Percentiles rank a stretch among this genome's conserved stretches.
phyloP scores from a whole-genome alignment of 768 basidiomycete genomes.

The Rhodotorula babjevae region DNA sequence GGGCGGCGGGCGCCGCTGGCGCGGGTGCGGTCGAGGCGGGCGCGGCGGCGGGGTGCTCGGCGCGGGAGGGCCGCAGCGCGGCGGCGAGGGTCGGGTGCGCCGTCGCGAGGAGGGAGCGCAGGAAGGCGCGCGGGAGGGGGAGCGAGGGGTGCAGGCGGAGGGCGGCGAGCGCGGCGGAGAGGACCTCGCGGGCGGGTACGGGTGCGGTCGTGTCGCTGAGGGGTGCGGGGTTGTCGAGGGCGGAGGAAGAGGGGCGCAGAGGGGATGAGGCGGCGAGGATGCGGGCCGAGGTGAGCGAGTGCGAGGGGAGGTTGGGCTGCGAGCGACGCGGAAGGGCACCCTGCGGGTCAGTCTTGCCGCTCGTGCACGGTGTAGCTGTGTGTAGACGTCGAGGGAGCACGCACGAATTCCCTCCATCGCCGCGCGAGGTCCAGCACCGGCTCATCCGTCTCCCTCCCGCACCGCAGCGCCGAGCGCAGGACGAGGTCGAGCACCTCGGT shows the following conservation, averaged over 20 bases:
- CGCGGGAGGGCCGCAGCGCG: too few relatives aligned
- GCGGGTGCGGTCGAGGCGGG: not conserved
- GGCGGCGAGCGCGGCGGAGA: slow-evolving; percentile 7
- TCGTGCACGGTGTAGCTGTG: too few relatives aligned
- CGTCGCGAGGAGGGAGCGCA: not conserved
- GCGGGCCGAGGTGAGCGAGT: slow-evolving; percentile 3
- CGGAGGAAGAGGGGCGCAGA: not conserved
- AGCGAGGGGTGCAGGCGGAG: slow-evolving; percentile 4
- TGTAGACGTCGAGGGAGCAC: not conserved
- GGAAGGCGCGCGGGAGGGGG: not conserved
- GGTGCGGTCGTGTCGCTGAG: not conserved
- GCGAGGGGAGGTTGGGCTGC: slow-evolving; percentile 17
- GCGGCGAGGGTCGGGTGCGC: not conserved
- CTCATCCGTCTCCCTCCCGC: not conserved
- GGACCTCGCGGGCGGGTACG: not conserved
- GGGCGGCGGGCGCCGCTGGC: not conserved
- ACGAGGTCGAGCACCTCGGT: slow-evolving; percentile 5
- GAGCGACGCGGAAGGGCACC: too few relatives aligned
- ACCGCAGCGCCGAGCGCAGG: not conserved
- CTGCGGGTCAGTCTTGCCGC: not conserved
- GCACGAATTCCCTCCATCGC: slow-evolving; percentile 7
- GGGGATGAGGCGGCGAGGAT: slow-evolving; percentile 4
- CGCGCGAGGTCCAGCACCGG: not conserved
- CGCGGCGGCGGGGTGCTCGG: not conserved
- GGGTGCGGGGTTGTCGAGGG: not conserved